phyloP scores from a whole-genome alignment of 1,139 yeast species.

The Candida smagusa region DNA sequence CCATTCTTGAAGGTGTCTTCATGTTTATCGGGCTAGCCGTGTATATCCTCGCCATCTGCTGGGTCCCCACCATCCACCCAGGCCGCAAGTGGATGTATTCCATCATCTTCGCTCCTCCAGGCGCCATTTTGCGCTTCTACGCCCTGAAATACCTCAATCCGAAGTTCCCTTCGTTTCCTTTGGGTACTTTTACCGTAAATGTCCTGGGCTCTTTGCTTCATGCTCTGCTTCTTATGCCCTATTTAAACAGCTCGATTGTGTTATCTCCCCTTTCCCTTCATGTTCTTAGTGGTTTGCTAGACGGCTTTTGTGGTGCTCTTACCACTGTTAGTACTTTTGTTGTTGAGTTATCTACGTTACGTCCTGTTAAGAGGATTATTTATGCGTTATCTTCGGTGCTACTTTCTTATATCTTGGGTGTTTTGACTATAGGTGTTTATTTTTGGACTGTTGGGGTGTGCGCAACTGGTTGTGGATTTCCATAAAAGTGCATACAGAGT shows the following conservation, averaged over 20 bases:
- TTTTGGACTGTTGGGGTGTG: conserved; percentile 43
- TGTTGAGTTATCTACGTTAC: conserved; percentile 54
- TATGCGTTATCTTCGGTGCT: conserved; percentile 40
- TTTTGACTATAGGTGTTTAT: conserved; percentile 54
- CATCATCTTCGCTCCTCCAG: conserved; percentile 60
- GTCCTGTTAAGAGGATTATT: conserved; percentile 26
- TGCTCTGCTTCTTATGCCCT: not conserved
- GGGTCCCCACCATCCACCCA: conserved; percentile 21
- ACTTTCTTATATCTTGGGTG: conserved; percentile 35
- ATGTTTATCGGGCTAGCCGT: conserved; percentile 24
- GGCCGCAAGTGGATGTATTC: conserved; percentile 70
- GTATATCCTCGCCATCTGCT: conserved; percentile 43
- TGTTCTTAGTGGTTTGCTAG: conserved; percentile 54
- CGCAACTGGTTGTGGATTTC: no score
- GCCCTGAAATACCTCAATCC: conserved; percentile 50
- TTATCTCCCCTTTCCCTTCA: conserved; percentile 37
- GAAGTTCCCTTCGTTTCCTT: conserved; percentile 44
- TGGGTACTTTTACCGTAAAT: conserved; percentile 78
- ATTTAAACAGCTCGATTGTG: no score
- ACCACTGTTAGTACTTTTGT: conserved; percentile 79
- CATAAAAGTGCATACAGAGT: no score
- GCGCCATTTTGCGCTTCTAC: conserved; percentile 57
- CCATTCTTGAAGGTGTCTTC: conserved; percentile 17
- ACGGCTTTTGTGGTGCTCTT: conserved; percentile 76
- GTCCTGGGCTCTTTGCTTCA: conserved; percentile 54